Evolutionary conservation across 495 filamentous ascomycete species (phyloP), one percentile per base, ranked within the genome.

Genomic region (Talaromyces adpressus): DNA sequence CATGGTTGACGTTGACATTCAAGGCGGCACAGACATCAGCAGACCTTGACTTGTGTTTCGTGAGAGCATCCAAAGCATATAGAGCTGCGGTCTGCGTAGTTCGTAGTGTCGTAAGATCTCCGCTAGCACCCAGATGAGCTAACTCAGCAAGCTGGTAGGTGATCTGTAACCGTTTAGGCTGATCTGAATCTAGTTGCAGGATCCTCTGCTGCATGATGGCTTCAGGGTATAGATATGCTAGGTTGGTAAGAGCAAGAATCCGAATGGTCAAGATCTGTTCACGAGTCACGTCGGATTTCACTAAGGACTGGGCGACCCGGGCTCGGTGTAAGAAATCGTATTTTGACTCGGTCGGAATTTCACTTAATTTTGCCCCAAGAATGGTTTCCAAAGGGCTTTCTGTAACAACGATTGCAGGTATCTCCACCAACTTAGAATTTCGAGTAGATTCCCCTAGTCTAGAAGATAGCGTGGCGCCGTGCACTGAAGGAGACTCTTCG

Each of bases 1-100:
- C 95, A 67, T 99, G 95, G 69, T 93, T 98, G 61, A 97, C 92
- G 72, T 94, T 94, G 62, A 92, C 89, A 69, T 89, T 93, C 23
- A 99, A 77, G 30, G 93, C 93, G 58, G 90, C 83, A 64, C 90
- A 87, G 16, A 98, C 88, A 66, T 99, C 95, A 18, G 83, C 71
- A 22, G 89, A 82, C 69, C 90, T 94, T 62, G 78, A 70, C 65
- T 91, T 89, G 63, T 93, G 89, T 68, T 89, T 88, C 11, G 88
- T 82, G 49, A 98, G 81, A 8, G 90, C 89, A 73, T 96, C 92
- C 45, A 99, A 75, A 0, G 91, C 83, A 45, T 85, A 80, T 30
- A 98, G 77, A 5, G 92, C 92, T 63, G 93, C 82, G n/a, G 91
- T 89, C 70, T 97, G 94, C 14, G 93, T 73, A 73, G 83, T 81